Conservation (phyloP, 768 basidiomycete species). For the Suillus placidus region DNA sequence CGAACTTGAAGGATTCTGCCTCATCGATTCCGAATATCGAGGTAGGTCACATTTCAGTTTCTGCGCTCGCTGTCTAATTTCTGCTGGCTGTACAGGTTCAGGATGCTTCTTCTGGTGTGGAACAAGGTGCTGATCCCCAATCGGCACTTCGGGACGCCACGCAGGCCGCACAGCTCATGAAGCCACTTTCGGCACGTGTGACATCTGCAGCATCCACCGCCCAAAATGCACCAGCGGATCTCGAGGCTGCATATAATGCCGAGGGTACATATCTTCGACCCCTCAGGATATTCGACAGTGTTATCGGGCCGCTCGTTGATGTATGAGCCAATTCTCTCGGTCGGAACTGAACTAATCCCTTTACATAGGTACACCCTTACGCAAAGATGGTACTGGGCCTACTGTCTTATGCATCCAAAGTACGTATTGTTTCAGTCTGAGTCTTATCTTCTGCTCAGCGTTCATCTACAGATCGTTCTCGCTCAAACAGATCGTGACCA, state of each 20-base stretch:
- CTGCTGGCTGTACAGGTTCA: background rate
- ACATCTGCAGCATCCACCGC: background rate
- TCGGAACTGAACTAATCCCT: background rate
- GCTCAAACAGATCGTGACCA: constrained; percentile 7
- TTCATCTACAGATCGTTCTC: background rate
- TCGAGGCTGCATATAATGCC: background rate
- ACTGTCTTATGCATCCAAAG: background rate
- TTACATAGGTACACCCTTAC: constrained; percentile 8
- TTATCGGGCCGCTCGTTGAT: background rate
- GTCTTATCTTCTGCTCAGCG: too few species aligned
- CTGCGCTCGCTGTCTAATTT: background rate
- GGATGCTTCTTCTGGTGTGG: background rate
- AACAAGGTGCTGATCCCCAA: background rate
- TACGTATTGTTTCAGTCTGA: background rate
- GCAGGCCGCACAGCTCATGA: too few species aligned
- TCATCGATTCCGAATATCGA: too few species aligned
- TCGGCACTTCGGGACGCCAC: background rate
- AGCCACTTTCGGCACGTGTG: background rate
- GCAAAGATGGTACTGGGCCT: constrained; percentile 9
- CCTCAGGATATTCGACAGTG: background rate
- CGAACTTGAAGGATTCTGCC: too few species aligned
- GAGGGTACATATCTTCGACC: constrained; percentile 1
- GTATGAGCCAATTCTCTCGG: background rate
- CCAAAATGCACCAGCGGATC: background rate
- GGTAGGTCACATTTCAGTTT: too few species aligned